Conservation (phyloP, 2,329 filamentous ascomycete species). For the Cytospora mali region DNA sequence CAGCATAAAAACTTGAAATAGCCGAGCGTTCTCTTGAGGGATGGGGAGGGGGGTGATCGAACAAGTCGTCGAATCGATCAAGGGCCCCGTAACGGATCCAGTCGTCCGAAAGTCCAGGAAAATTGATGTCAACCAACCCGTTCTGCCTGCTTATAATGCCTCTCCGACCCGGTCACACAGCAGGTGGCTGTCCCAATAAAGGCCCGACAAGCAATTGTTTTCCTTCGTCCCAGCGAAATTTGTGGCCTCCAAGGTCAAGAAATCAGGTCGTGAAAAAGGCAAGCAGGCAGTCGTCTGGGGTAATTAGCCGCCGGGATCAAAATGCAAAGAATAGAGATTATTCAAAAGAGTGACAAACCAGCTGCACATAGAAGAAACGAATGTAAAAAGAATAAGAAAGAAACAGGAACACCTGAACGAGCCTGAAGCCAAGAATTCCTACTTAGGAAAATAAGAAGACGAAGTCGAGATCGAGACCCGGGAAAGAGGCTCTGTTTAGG, state of each 20-base stretch:
- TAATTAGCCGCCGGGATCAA: constrained; percentile 1
- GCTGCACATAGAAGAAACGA: constrained; percentile 20
- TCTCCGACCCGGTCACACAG: constrained; percentile 11
- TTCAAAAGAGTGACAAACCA: constrained; percentile 23
- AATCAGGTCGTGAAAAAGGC: constrained; percentile 3
- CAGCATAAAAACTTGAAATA: constrained; percentile 24
- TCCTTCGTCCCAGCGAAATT: constrained; percentile 3
- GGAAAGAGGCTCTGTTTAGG: neutral
- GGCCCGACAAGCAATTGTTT: neutral
- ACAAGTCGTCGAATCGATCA: neutral
- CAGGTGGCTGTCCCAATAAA: neutral
- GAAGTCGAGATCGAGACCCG: constrained; percentile 16
- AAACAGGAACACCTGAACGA: neutral
- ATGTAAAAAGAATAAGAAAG: neutral
- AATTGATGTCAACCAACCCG: constrained; percentile 4
- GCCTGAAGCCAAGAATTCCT: constrained; percentile 6
- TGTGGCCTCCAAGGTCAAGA: constrained; percentile 17
- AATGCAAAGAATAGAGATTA: neutral
- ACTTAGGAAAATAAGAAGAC: constrained; percentile 16
- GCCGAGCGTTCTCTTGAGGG: neutral
- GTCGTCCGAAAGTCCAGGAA: constrained; percentile 5
- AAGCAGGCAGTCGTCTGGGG: neutral
- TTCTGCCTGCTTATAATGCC: constrained; percentile 9
- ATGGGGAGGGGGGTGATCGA: neutral
- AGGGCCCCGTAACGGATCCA: neutral